Conservation (phyloP, 352 stramenopile genomes). For the Plasmopara viticola region DNA sequence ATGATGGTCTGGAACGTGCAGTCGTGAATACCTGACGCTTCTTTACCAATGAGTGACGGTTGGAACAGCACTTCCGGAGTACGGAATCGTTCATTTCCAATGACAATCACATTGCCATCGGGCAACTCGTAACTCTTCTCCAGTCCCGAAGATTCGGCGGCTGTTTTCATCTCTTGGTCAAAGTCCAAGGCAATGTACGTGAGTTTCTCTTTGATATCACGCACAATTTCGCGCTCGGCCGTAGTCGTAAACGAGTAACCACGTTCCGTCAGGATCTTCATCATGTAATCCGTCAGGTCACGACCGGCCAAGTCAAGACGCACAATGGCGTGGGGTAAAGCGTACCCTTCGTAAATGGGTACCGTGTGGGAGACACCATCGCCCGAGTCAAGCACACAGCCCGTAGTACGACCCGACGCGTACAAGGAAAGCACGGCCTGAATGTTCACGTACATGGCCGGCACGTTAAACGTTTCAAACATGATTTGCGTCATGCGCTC, state of each 20-base stretch:
- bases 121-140: conserved; percentile 96
- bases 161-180: conserved; percentile 92
- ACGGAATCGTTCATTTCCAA: conserved; percentile 94
- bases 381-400: conserved; percentile 93
- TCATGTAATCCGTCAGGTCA: conserved; percentile 95
- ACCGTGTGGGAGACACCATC: conserved; percentile 91
- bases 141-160: conserved; percentile 54
- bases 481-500: conserved; percentile 96
- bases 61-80: conserved; percentile 96
- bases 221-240: conserved; percentile 92
- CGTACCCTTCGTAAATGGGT: conserved; percentile 95
- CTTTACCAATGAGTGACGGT: conserved; percentile 88
- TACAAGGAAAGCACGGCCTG: conserved; percentile 93
- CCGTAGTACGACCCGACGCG: conserved; percentile 92
- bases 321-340: conserved; percentile 93
- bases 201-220: conserved; percentile 97
- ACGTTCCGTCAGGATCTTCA: conserved; percentile 94
- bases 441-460: conserved; percentile 93
- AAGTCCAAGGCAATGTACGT: conserved; percentile 95
- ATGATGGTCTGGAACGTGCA: conserved; percentile 74
- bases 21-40: conserved; percentile 81
- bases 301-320: conserved; percentile 92
- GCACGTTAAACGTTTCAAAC: conserved; percentile 94
- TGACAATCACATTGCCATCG: conserved; percentile 97
- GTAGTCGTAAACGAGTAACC: conserved; percentile 94